Evolutionary conservation across 768 basidiomycete species (phyloP).

Genomic region (Russula earlei): DNA sequence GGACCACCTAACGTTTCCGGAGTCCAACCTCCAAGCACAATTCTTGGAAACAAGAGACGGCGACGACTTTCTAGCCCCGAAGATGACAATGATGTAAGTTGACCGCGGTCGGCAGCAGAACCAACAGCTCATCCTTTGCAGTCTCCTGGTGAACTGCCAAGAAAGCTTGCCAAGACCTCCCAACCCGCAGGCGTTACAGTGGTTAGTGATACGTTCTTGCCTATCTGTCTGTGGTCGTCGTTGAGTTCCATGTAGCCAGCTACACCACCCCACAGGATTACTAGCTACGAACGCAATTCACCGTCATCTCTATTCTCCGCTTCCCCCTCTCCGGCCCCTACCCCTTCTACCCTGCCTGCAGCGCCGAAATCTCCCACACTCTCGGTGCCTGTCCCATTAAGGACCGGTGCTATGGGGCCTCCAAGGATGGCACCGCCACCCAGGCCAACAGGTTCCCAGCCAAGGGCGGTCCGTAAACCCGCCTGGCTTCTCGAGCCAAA

Average conservation of each 20-base stretch:
- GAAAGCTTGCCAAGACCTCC: neutral
- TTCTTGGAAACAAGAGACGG: neutral
- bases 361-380: neutral
- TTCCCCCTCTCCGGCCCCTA: slow-evolving; percentile 17
- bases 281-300: neutral
- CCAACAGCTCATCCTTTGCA: neutral
- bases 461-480: slow-evolving; percentile 8
- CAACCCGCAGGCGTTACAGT: neutral
- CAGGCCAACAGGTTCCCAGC: neutral
- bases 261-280: slow-evolving; percentile 2
- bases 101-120: neutral
- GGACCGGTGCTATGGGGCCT: neutral
- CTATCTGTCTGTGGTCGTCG: neutral
- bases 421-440: neutral
- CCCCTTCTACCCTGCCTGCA: neutral
- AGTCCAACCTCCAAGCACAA: neutral
- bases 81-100: neutral
- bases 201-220: neutral
- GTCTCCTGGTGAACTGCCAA: neutral
- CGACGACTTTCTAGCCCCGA: neutral
- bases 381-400: neutral
- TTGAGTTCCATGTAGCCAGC: slow-evolving; percentile 4
- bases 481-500: slow-evolving; percentile 22
- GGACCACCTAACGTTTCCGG: neutral
- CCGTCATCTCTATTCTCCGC: slow-evolving; percentile 23